Evolutionary conservation across 192 early-diverging fungal species (phyloP), one percentile per base, ranked within the genome.

Genomic region (Mortierella hygrophila): DNA sequence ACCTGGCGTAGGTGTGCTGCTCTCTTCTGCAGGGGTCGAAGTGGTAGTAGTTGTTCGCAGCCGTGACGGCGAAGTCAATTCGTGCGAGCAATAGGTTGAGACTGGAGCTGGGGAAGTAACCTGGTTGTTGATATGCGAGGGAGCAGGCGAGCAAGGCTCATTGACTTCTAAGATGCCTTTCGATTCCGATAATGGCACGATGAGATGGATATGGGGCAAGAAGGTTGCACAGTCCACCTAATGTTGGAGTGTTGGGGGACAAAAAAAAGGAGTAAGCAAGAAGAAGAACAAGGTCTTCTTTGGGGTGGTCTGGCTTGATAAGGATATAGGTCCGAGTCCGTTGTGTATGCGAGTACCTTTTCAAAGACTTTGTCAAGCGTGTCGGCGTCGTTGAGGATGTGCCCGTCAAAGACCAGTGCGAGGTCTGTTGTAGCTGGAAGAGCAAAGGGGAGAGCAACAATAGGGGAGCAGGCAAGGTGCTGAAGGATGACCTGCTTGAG

Each of bases 311-410:
- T 52, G 49, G 49, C 20, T 52, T 52, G 49, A 20, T 20, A 52
- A 21, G 20, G 18, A 52, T 20, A 21, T 16, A 18, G 4, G 18
- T 52, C 49, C 18, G 8, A 29, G n/a, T 60, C 20, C n/a, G 55
- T 11, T 26, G 55, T 16, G 26, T 15, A 15, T 20, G 13, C 15
- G 4, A n/a, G 10, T 73, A 73, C 72, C 42, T 47, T 73, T 73
- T 46, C 44, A 42, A 55, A 75, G 10, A 75, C 16, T 15, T 40
- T 29, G 16, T 57, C 74, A 15, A 75, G 37, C 6, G 74, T 57
- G n/a, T 75, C 74, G 29, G 74, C 60, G 20, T 75, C 52, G 74
- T 75, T 38, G 49, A 75, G 52, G 52, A 54, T 32, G 29, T 23
- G 32, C 20, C 29, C n/a, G 40, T 49, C 42, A 23, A 29, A 47